phyloP scores from a whole-genome alignment of 352 stramenopile species.

The Phytophthora megakarya region DNA sequence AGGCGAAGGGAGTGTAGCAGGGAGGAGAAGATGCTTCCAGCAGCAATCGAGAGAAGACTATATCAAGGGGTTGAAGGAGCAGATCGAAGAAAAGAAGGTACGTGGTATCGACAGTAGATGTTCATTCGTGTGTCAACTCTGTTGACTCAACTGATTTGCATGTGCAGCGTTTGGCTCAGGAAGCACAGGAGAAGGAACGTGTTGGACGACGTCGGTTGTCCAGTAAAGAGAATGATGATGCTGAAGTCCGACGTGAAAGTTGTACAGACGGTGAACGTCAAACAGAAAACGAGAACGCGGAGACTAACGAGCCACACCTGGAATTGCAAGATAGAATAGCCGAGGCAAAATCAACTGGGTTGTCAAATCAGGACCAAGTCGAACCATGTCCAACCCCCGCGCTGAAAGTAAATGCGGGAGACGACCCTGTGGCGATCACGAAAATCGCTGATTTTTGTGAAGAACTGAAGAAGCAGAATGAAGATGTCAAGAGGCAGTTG shows the following conservation, averaged over 20 bases:
- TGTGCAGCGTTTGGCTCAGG: constrained; percentile 10
- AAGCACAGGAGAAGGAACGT: constrained; percentile 8
- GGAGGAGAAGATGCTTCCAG: constrained; percentile 3
- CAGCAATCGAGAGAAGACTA: constrained; percentile 42
- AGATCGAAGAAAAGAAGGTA: constrained; percentile 63
- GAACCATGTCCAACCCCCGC: neutral
- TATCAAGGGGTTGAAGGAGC: constrained; percentile 44
- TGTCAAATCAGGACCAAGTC: constrained; percentile 24
- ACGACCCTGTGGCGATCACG: constrained; percentile 36
- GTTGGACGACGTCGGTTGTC: neutral
- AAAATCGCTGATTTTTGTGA: constrained; percentile 65
- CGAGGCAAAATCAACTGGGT: neutral
- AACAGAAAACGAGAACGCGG: neutral
- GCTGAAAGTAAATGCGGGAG: constrained; percentile 1
- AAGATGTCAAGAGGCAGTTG: constrained; percentile 60
- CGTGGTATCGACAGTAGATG: too few species aligned
- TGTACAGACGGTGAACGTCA: neutral
- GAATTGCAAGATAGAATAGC: neutral
- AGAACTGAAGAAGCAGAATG: constrained; percentile 62
- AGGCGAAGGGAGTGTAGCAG: neutral
- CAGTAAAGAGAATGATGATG: constrained; percentile 1
- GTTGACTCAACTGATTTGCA: neutral
- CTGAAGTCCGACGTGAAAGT: neutral
- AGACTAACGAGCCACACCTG: too few species aligned
- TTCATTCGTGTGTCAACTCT: too few species aligned